A percentile compares a stretch with the other conserved stretches of the same genome.
These are phyloP conservation scores for Penicillium sp. DNA, from an alignment of 2,329 filamentous ascomycete genomes.

Conservation along the genomic window DNA sequence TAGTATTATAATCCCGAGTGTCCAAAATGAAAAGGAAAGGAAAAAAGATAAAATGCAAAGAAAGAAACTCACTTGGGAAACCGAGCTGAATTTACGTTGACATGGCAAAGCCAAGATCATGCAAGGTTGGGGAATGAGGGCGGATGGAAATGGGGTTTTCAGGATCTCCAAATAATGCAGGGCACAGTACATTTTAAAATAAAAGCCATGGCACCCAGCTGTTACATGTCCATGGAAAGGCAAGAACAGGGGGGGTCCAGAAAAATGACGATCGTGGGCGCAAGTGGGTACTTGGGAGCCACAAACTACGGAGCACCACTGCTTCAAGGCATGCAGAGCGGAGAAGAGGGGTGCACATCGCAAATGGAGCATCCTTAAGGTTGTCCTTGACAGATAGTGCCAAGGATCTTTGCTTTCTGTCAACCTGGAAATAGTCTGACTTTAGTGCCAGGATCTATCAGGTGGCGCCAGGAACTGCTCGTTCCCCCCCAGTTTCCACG, in stretches of 20 bases:
- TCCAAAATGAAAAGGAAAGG: background rate
- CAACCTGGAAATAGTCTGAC: constrained; percentile 16
- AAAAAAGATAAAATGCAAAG: background rate
- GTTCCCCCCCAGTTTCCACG: constrained; percentile 8
- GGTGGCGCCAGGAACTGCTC: constrained; percentile 18
- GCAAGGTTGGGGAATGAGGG: constrained; percentile 28
- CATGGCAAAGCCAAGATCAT: constrained; percentile 25
- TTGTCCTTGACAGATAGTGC: constrained; percentile 26
- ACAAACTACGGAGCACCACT: constrained; percentile 21
- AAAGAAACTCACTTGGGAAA: constrained; percentile 22
- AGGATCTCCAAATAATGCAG: constrained; percentile 23
- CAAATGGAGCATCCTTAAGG: constrained; percentile 20
- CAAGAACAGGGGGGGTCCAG: constrained; percentile 29
- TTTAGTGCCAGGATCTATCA: constrained; percentile 22
- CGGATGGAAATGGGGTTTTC: constrained; percentile 16
- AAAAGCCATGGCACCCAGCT: constrained; percentile 17
- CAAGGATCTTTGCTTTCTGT: constrained; percentile 22
- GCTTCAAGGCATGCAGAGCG: constrained; percentile 22
- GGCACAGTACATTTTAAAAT: constrained; percentile 26
- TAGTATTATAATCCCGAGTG: background rate
- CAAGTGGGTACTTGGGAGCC: constrained; percentile 22
- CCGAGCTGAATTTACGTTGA: constrained; percentile 24
- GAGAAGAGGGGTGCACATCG: constrained; percentile 17
- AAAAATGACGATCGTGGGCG: constrained; percentile 31
- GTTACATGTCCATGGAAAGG: constrained; percentile 28